Evolutionary conservation across 495 filamentous ascomycete genomes (phyloP), one percentile per base, ranked within the genome.

Genomic region (Glonium stellatum): DNA sequence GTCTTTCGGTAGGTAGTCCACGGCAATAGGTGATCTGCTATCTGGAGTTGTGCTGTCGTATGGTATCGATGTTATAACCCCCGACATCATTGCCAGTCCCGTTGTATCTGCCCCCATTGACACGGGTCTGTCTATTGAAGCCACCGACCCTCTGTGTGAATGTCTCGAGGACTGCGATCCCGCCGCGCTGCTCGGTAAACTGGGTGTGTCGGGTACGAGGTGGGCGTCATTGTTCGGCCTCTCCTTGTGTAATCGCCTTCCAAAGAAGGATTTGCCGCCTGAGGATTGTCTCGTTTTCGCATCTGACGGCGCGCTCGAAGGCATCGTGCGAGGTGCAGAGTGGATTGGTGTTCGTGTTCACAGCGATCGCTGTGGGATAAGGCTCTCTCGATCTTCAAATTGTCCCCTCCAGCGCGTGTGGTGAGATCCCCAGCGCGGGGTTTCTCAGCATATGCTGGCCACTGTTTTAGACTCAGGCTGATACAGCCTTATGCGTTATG

Each of bases 21-120:
- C 78, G 13, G 86, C 74, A 57, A 91, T 82, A 1, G 92, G 90
- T 44, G 83, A 85, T 54, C 79, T 80, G 36, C 75, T 76, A 70
- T 89, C 88, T 27, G 82, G 70, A 31, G 80, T 72, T n/a, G 87
- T 76, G 59, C 76, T 84, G 55, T 97, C 89, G 73, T 92, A 97
- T 12, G 93, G 90, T 59, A 98, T 92, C 1, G 87, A 86, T 8
- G 91, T 90, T 59, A 96, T 89, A 13, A 92, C 82, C 50, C 90
- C 93, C n/a, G 92, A 84, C 35, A 81, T 88, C 73, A 84, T 84
- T 59, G 87, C 85, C 22, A 95, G 68, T 41, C 80, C 83, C n/a
- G 69, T 59, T 61, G 78, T 61, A 61, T 87, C 79, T 23, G 58
- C 72, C 55, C 59, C 77, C 72, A 64, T 76, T 61, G 68, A 71